These are phyloP conservation scores for Aspergillus japonicus DNA, from an alignment of 2,329 filamentous ascomycete genomes.

Conservation along the genomic window DNA sequence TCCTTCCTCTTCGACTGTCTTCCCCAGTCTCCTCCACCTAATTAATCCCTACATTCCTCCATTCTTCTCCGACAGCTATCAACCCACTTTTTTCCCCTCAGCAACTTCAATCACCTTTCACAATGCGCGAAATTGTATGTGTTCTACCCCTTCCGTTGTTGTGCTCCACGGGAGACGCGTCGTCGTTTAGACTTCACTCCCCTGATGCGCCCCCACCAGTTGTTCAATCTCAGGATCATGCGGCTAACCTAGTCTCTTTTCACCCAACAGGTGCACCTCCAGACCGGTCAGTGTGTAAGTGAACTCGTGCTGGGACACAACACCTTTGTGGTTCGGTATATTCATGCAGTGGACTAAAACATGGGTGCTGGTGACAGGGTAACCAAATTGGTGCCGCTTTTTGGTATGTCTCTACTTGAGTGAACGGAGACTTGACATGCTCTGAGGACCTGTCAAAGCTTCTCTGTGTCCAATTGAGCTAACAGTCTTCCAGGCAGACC, in stretches of 20 bases:
- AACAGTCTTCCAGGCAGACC: constrained; percentile 62
- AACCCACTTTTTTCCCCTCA: constrained; percentile 14
- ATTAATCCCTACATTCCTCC: constrained; percentile 10
- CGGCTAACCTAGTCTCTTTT: constrained; percentile 39
- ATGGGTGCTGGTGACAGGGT: constrained; percentile 61
- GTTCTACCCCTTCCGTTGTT: constrained; percentile 11
- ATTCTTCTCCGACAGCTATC: constrained; percentile 15
- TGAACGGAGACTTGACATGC: not conserved
- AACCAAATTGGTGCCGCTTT: constrained; percentile 99
- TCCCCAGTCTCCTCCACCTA: constrained; percentile 16
- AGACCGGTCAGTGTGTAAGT: constrained; percentile 99
- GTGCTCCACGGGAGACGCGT: constrained; percentile 35
- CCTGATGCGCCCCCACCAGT: constrained; percentile 37
- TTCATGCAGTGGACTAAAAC: constrained; percentile 2
- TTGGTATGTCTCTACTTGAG: constrained; percentile 62
- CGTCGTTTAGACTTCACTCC: constrained; percentile 28
- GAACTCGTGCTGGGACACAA: constrained; percentile 10
- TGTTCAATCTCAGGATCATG: constrained; percentile 19
- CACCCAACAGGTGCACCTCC: constrained; percentile 81
- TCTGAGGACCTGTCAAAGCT: not conserved
- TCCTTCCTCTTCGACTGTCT: constrained; percentile 21
- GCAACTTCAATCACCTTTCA: constrained; percentile 41
- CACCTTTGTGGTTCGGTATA: not conserved
- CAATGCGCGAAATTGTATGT: constrained; percentile 74
- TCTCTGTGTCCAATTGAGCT: constrained; percentile 29